These are phyloP conservation scores for Fusarium praegraminearum DNA, from an alignment of 2,329 filamentous ascomycete species.

Conservation along the genomic window DNA sequence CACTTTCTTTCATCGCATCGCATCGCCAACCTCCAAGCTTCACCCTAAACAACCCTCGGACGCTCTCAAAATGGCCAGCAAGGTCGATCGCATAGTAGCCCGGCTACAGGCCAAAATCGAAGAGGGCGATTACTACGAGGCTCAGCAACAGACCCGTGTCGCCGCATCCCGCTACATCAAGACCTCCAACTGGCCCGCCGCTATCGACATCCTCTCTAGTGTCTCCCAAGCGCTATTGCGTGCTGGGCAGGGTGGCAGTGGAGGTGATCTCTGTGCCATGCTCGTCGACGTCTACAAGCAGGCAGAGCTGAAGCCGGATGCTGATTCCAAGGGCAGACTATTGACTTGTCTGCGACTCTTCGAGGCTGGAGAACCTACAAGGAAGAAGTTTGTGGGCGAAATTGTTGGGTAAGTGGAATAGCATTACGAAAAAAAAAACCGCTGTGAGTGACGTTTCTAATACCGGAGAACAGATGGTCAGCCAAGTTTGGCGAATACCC, in stretches of 20 bases:
- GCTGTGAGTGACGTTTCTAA: constrained; percentile 9
- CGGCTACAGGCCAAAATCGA: constrained; percentile 86
- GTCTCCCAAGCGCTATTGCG: constrained; percentile 88
- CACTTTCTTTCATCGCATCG: constrained; percentile 22
- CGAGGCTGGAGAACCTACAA: constrained; percentile 83
- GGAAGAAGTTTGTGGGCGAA: constrained; percentile 92
- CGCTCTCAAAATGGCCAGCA: constrained; percentile 53
- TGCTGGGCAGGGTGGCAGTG: constrained; percentile 92
- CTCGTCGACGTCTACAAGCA: constrained; percentile 93
- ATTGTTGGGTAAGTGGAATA: constrained; percentile 73
- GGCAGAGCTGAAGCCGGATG: constrained; percentile 81
- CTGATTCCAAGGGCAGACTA: constrained; percentile 78
- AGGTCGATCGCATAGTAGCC: constrained; percentile 64
- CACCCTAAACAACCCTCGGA: background rate
- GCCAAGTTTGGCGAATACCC: constrained; percentile 86
- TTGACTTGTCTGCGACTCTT: constrained; percentile 86
- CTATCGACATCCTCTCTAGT: constrained; percentile 85
- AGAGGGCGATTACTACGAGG: constrained; percentile 96
- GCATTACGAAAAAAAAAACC: background rate
- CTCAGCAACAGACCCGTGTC: constrained; percentile 96
- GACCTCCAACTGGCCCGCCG: constrained; percentile 82
- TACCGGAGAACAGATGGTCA: constrained; percentile 72
- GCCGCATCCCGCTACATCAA: constrained; percentile 96
- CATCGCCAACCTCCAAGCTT: background rate
- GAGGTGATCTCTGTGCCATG: constrained; percentile 88